Evolutionary conservation across 2,329 filamentous ascomycete species (phyloP), one percentile per base, ranked within the genome.

Genomic region (Fusarium sp.): DNA sequence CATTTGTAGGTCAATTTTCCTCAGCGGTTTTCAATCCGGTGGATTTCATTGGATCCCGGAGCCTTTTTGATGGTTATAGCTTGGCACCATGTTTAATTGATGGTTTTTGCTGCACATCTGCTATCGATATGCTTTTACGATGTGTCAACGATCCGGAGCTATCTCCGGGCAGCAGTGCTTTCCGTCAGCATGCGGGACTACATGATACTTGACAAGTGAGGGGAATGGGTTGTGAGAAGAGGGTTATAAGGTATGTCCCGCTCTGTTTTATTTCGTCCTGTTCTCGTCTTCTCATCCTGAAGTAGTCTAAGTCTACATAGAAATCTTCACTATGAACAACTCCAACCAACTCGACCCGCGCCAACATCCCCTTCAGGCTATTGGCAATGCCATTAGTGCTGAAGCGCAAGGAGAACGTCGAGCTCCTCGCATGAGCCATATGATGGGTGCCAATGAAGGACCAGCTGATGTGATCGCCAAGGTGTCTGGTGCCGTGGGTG

Each of bases 301-400:
- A 41, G n/a, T 15, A 20, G 32, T 5, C 8, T 40, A n/a, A 20
- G 32, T 5, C 8, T 40, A n/a, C 18, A 27, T 6, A 13, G 4
- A 22, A 16, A 27, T n/a, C 29, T 32, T 6, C 18, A 32, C n/a
- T 15, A 63, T 62, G 58, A 38, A 45, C 8, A 62, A 62, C 58
- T 56, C 61, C 24, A 56, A 63, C 38, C 48, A 56, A 11, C 61
- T 64, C 3, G 58, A 64, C 29, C 48, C 48, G 5, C 58, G 29
- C 10, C 48, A 64, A 27, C 44, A 64, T 13, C 61, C 58, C 13
- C 43, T 57, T 1, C 10, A 20, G 25, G 58, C 48, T 7, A 63
- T 64, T 22, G 58, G 34, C 18, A 47, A 55, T 27, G 24, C 61
- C 10, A 62, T 63, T 2, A 10, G 58, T 15, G 34, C 58, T 11